Conservation (phyloP, 768 basidiomycete species). For the Suillus variegatus region DNA sequence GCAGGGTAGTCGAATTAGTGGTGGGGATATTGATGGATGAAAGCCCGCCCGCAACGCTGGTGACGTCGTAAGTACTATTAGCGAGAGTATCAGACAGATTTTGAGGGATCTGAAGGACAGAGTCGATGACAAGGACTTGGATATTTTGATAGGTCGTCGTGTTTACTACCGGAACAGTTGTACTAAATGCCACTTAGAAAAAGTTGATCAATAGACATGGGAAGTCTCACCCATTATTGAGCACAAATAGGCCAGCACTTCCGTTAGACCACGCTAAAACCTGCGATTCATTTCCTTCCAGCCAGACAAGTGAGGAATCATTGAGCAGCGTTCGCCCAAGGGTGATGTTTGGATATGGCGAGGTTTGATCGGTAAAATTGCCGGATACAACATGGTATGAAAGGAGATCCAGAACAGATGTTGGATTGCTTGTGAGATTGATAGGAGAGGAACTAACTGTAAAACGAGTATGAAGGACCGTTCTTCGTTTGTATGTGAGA, state of each 20-base stretch:
- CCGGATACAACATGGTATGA: slow-evolving; percentile 61
- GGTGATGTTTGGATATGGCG: slow-evolving; percentile 55
- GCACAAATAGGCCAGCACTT: slow-evolving; percentile 40
- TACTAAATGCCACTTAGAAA: slow-evolving; percentile 12
- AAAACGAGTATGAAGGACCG: neutral
- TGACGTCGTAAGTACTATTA: slow-evolving; percentile 39
- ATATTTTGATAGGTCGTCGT: slow-evolving; percentile 40
- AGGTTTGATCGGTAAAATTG: slow-evolving; percentile 45
- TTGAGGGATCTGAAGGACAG: slow-evolving; percentile 55
- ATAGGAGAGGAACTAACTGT: slow-evolving; percentile 32
- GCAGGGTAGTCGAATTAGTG: slow-evolving; percentile 26
- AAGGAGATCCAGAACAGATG: slow-evolving; percentile 46
- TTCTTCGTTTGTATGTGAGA: neutral
- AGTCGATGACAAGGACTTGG: slow-evolving; percentile 49
- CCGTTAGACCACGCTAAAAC: slow-evolving; percentile 50
- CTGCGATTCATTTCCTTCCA: slow-evolving; percentile 61
- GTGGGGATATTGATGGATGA: slow-evolving; percentile 15
- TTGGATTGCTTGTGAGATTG: slow-evolving; percentile 35
- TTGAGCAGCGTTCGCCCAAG: slow-evolving; percentile 66
- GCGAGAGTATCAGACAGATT: slow-evolving; percentile 44
- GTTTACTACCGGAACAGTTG: slow-evolving; percentile 39
- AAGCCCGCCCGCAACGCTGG: slow-evolving; percentile 37
- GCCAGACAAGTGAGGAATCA: slow-evolving; percentile 44
- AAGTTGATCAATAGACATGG: neutral
- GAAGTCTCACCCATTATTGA: slow-evolving; percentile 49